Base-by-base conservation (phyloP, 106 monocot species). In the Allium sativum region DNA sequence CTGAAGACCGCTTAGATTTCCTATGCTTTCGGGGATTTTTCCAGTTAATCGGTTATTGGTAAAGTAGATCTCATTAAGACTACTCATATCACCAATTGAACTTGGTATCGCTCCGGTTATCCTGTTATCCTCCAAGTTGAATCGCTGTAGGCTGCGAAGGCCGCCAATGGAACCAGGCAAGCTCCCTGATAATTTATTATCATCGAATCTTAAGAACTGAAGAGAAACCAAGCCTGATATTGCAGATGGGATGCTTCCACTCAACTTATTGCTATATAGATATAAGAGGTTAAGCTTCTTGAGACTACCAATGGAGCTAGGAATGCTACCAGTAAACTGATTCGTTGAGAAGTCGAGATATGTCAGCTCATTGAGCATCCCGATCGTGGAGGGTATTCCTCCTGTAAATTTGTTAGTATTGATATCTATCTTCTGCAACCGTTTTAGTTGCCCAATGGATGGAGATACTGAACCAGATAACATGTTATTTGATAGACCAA, bases 171-270 rank as follows among this genome's bases (percentile, higher is more conserved):
- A 69, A 22, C 13, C 16, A 5, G 79, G 79, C 7, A 79, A 52
- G 1, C 3, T 45, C 7, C 79, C 74, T 18, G 68, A 54, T 21
- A 79, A 52, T 0, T n/a, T 51, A 51, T 74, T 79, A 18, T 65
- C 56, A 0, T 44, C 59, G 40, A 79, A 16, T 6, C 70, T 12
- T 14, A 56, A 70, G 61, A 74, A 74, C 41, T 66, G 64, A 48
- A 79, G 65, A 11, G 69, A 74, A 9, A 47, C n/a, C 74, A 79
- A 62, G n/a, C 65, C 45, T 10, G 64, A 57, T 40, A 74, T 74
- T 44, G 73, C 59, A 18, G 74, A 44, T 6, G 74, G 79, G 20
- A 79, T 65, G 69, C 10, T 20, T 40, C 79, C 74, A 1, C 47
- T 60, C 11, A 74, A 20, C 3, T 21, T 15, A 52, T 79, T 79